A percentile compares a stretch with the other conserved stretches of the same genome.
phyloP scores from a whole-genome alignment of 306 rosid species.

The Alnus rubra region DNA sequence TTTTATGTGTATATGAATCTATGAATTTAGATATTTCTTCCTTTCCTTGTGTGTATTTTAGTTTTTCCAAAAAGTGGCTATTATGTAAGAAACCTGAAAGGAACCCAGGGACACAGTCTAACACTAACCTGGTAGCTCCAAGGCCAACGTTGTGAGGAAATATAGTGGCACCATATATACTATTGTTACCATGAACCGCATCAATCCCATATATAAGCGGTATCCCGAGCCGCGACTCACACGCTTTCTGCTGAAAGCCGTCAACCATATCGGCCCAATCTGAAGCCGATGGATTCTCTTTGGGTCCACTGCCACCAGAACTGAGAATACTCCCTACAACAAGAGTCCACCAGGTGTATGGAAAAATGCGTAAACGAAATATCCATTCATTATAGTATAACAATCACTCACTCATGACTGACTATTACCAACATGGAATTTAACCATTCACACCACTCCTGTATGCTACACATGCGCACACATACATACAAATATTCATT shows the following conservation, averaged over 20 bases:
- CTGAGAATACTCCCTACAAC: constrained; percentile 64
- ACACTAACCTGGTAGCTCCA: constrained; percentile 69
- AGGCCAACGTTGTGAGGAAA: constrained; percentile 83
- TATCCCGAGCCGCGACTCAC: constrained; percentile 62
- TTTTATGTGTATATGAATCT: background rate
- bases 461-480: no score
- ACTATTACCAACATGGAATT: no score
- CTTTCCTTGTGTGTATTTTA: background rate
- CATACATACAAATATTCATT: no score
- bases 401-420: no score
- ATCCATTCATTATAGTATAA: no score
- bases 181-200: constrained; percentile 76
- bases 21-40: background rate
- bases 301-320: constrained; percentile 70
- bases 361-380: background rate
- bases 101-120: background rate
- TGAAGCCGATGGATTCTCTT: constrained; percentile 42
- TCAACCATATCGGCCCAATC: constrained; percentile 77
- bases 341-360: background rate
- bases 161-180: constrained; percentile 63
- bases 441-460: no score
- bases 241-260: constrained; percentile 52
- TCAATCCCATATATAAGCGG: constrained; percentile 76
- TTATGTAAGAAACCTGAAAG: background rate
- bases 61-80: background rate